Base-by-base conservation (phyloP, 2,329 filamentous ascomycete species). In the Cladosporium oxysporum region DNA sequence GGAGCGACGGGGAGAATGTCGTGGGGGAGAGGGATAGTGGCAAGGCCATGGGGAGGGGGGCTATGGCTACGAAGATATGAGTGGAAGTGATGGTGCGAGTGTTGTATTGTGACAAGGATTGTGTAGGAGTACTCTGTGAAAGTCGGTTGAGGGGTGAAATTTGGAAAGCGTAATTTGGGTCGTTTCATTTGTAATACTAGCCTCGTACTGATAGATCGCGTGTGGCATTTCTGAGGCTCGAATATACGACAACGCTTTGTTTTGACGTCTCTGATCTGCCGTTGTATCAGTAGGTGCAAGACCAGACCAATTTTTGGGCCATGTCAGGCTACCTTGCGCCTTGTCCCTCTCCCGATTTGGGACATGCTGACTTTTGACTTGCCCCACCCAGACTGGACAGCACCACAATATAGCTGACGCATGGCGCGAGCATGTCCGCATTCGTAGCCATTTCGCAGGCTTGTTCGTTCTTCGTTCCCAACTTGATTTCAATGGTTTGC, bases 1-100 rank as follows among this genome's bases (percentile, higher is more conserved):
- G 55, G 44, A 60, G 57, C 41, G 62, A 59, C 29, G 62, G 62
- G 21, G 52, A 55, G 41, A 35, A 62, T 10, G 62, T 33, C 4
- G 35, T 44, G 8, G 61, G 35, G 1, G 61, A 47, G 33, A 53
- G 49, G 60, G 33, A 41, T 18, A 37, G 47, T 55, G 60, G 60
- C 23, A 53, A 35, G 23, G 35, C 23, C 23, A 44, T 59, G 57
- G 35, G 57, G 4, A 37, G 35, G 35, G 37, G 35, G 23, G 49
- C 7, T 6, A 35, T 44, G 41, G 61, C 4, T 26, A 63, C 31
- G 35, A 63, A 55, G 26, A 57, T 63, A 3, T 53, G 59, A 62
- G 16, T n/a, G 10, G 10, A 5, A 8, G 16, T 11, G 44, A 62
- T 21, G 16, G 12, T 26, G 21, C 23, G 16, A 21, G 0, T 55